These are phyloP conservation scores for Solanum raphanifolium DNA, from an alignment of 257 asterid genomes.

Conservation along the genomic window DNA sequence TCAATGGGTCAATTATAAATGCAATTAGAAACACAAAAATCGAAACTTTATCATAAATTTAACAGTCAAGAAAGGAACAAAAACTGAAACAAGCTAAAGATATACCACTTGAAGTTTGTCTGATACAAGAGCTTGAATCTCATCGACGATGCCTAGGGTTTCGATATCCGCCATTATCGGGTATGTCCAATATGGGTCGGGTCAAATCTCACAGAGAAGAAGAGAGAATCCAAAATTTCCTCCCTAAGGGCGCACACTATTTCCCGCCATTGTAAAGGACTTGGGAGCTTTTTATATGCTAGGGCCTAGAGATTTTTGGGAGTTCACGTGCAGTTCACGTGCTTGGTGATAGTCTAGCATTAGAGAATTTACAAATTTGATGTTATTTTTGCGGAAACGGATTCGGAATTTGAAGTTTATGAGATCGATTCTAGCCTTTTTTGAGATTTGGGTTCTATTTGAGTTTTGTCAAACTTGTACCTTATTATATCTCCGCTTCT, in stretches of 20 bases:
- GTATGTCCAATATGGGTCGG: slow-evolving; percentile 3
- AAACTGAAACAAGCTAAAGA: neutral
- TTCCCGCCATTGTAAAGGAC: slow-evolving; percentile 53
- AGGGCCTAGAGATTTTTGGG: neutral
- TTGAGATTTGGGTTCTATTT: too few species aligned
- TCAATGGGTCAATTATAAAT: neutral
- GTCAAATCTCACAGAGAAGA: neutral
- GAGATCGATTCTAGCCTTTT: neutral
- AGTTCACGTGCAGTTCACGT: neutral
- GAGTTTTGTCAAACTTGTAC: neutral
- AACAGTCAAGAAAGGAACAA: neutral
- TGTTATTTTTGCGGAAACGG: neutral
- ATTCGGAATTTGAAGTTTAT: neutral
- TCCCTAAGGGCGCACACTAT: slow-evolving; percentile 13
- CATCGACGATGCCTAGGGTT: slow-evolving; percentile 60
- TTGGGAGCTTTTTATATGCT: neutral
- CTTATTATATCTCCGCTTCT: too few species aligned
- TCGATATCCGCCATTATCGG: slow-evolving; percentile 54
- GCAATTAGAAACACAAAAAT: neutral
- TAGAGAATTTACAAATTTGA: neutral
- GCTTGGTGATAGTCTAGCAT: neutral
- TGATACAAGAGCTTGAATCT: slow-evolving; percentile 72
- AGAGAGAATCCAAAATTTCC: neutral
- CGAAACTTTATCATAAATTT: neutral
- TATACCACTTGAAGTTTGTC: slow-evolving; percentile 93